phyloP scores from a whole-genome alignment of 768 basidiomycete species.

The Filobasidium floriforme region DNA sequence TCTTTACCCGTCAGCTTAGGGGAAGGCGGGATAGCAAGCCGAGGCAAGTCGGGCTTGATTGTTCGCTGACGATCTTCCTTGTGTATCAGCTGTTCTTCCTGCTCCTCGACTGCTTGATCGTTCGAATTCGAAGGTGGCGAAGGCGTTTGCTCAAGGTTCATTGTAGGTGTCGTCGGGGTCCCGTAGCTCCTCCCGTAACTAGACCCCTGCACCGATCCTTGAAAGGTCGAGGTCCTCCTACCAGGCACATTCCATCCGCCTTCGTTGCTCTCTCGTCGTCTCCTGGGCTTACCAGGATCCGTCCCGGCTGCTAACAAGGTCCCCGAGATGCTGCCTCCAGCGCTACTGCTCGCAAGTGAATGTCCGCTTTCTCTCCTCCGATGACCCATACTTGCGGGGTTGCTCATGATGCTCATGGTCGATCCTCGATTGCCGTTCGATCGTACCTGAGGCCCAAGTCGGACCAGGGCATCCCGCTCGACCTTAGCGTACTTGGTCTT shows the following conservation, averaged over 20 bases:
- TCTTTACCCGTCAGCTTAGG: background rate
- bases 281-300: background rate
- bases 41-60: background rate
- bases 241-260: background rate
- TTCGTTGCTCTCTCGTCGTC: background rate
- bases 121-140: background rate
- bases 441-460: conserved; percentile 31
- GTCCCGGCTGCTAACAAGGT: background rate
- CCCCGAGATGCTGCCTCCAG: background rate
- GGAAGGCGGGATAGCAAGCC: background rate
- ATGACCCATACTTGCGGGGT: background rate
- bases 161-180: background rate
- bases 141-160: background rate
- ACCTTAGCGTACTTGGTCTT: conserved; percentile 46
- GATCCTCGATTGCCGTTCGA: conserved; percentile 7
- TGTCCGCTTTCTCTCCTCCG: conserved; percentile 2
- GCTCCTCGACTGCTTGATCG: background rate
- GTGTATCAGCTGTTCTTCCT: background rate
- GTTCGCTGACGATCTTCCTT: background rate
- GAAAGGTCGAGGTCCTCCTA: background rate
- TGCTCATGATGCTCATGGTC: conserved; percentile 2
- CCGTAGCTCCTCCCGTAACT: background rate
- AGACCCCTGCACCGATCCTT: background rate
- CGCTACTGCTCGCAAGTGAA: background rate
- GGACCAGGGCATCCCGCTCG: conserved; percentile 44